These are phyloP conservation scores for Helichrysum umbraculigerum DNA, from an alignment of 129 eudicot species.

Conservation along the genomic window DNA sequence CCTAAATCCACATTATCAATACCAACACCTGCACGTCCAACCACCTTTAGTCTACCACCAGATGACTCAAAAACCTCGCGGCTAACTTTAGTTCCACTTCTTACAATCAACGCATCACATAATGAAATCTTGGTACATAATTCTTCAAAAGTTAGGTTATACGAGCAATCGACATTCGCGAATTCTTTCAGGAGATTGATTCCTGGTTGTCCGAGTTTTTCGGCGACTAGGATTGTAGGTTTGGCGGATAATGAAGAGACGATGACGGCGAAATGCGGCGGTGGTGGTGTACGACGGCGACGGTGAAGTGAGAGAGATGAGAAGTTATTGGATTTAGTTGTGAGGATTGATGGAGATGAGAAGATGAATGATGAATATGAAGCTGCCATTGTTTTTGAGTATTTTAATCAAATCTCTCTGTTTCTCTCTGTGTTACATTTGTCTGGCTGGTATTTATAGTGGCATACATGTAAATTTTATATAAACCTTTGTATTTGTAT, in stretches of 20 bases:
- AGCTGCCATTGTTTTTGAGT: not conserved
- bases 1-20: slow-evolving; percentile 95
- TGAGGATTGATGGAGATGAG: not conserved
- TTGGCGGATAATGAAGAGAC: slow-evolving; percentile 43
- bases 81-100: slow-evolving; percentile 86
- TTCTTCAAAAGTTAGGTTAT: slow-evolving; percentile 78
- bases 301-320: not conserved
- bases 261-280: slow-evolving; percentile 39
- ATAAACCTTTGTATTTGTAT: too few species aligned
- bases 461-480: not conserved
- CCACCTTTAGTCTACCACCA: slow-evolving; percentile 79
- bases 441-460: not conserved
- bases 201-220: slow-evolving; percentile 93
- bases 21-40: slow-evolving; percentile 95
- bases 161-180: slow-evolving; percentile 91
- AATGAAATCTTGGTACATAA: slow-evolving; percentile 89
- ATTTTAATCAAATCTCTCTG: not conserved
- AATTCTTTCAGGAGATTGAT: slow-evolving; percentile 55
- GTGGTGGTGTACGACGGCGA: slow-evolving; percentile 19
- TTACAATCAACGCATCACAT: slow-evolving; percentile 88
- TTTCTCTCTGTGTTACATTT: not conserved
- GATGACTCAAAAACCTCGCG: slow-evolving; percentile 91
- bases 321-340: not conserved
- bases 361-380: not conserved
- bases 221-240: slow-evolving; percentile 89